A percentile compares a stretch with the other conserved stretches of the same genome.
Evolutionary conservation across 139 green algal species (phyloP).

Genomic region (Auxenochlorella pyrenoidosa): DNA sequence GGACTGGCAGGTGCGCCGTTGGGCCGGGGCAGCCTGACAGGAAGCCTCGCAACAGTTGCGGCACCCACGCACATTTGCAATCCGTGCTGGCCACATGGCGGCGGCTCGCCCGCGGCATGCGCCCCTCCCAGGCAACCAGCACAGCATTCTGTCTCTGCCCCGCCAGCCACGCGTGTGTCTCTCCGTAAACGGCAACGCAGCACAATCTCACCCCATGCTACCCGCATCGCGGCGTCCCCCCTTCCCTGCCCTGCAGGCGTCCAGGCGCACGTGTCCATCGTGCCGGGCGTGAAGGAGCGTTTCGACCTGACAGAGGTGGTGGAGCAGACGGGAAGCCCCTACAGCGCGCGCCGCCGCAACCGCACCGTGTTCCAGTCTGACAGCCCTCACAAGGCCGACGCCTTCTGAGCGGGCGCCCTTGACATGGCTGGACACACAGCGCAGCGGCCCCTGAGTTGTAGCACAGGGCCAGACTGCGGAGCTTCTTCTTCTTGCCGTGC

Average conservation of each 20-base stretch:
- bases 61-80: neutral
- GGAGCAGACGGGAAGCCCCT: slow-evolving; percentile 32
- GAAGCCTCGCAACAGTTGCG: too few relatives aligned
- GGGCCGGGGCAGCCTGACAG: too few relatives aligned
- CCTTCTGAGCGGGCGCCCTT: neutral
- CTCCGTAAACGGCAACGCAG: too few relatives aligned
- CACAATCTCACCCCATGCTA: too few relatives aligned
- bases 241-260: neutral
- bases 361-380: slow-evolving; percentile 9
- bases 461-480: too few relatives aligned
- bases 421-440: neutral
- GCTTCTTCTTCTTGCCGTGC: too few relatives aligned
- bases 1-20: neutral
- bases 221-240: too few relatives aligned
- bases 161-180: too few relatives aligned
- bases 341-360: slow-evolving; percentile 18
- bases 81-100: too few relatives aligned
- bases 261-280: neutral
- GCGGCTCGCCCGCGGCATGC: too few relatives aligned
- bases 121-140: too few relatives aligned
- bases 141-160: too few relatives aligned
- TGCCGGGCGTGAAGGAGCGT: neutral
- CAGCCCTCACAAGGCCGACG: neutral
- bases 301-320: slow-evolving; percentile 28
- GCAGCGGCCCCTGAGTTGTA: neutral